phyloP scores from a whole-genome alignment of 1,139 yeast genomes.

The Yamadazyma sp. region DNA sequence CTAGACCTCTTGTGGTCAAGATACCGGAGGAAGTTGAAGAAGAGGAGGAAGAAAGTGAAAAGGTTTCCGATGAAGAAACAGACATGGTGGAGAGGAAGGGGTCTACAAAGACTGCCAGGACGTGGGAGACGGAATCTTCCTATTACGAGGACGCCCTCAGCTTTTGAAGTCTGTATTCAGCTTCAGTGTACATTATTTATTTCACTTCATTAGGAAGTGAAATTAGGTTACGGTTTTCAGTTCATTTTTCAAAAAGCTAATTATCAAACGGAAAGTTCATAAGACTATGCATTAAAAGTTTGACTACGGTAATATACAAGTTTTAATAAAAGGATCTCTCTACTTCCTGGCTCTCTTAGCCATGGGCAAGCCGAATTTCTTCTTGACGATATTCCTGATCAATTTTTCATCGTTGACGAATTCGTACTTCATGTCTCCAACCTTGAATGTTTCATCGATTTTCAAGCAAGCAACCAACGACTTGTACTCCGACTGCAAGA shows the following conservation, averaged over 20 bases:
- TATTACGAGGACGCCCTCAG: conserved; percentile 4
- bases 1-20: conserved; percentile 36
- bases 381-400: conserved; percentile 55
- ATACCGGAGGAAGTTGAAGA: neutral
- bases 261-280: conserved; percentile 2
- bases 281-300: neutral
- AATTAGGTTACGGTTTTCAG: too few species aligned
- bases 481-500: conserved; percentile 52
- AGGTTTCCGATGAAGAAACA: neutral
- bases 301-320: neutral
- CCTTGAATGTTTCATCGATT: conserved; percentile 28
- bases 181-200: neutral
- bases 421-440: conserved; percentile 26
- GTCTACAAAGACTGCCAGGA: conserved; percentile 7
- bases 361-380: conserved; percentile 35
- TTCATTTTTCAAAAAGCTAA: neutral
- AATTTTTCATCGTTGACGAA: conserved; percentile 59
- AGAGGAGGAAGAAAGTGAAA: neutral
- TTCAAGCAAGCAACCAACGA: conserved; percentile 46
- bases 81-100: conserved; percentile 4
- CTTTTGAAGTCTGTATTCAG: neutral
- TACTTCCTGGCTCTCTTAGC: conserved; percentile 3
- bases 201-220: neutral
- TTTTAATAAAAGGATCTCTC: neutral
- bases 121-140: neutral